These are phyloP conservation scores for Myriosclerotinia scirpicola DNA, from an alignment of 2,329 filamentous ascomycete genomes.

Conservation along the genomic window DNA sequence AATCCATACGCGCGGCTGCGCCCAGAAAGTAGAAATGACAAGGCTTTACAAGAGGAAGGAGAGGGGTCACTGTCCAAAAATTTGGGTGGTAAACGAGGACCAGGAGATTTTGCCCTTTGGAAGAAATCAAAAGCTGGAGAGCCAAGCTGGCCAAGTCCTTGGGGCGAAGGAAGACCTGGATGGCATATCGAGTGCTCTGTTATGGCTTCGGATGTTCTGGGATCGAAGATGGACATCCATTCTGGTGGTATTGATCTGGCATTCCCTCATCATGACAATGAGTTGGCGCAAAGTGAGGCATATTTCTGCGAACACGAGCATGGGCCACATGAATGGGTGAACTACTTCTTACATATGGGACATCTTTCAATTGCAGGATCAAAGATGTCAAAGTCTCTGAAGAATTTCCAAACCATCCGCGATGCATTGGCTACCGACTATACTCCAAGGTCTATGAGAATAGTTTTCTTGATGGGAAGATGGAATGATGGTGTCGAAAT, in stretches of 20 bases:
- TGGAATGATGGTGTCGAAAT: slow-evolving; percentile 95
- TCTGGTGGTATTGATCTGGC: slow-evolving; percentile 85
- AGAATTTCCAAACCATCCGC: slow-evolving; percentile 93
- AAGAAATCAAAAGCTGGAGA: slow-evolving; percentile 91
- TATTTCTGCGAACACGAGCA: slow-evolving; percentile 51
- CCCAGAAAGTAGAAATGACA: slow-evolving; percentile 82
- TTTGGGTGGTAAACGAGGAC: slow-evolving; percentile 60
- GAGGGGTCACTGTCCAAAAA: slow-evolving; percentile 70
- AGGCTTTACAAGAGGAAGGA: slow-evolving; percentile 80
- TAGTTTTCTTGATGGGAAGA: slow-evolving; percentile 81
- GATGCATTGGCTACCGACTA: slow-evolving; percentile 71
- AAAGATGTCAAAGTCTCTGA: slow-evolving; percentile 95
- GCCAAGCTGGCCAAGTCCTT: slow-evolving; percentile 83
- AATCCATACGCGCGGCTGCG: slow-evolving; percentile 84
- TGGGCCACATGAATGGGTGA: slow-evolving; percentile 23
- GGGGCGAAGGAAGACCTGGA: slow-evolving; percentile 84
- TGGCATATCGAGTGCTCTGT: slow-evolving; percentile 98
- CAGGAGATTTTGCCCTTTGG: slow-evolving; percentile 90
- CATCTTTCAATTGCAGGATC: slow-evolving; percentile 85
- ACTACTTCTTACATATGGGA: slow-evolving; percentile 91
- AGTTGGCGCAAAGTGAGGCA: slow-evolving; percentile 87
- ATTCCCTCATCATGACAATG: slow-evolving; percentile 92
- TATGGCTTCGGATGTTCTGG: slow-evolving; percentile 89
- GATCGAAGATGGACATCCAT: slow-evolving; percentile 80
- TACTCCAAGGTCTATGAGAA: slow-evolving; percentile 75